Conservation (phyloP, 2,329 filamentous ascomycete genomes). For the Stemphylium lycopersici region DNA sequence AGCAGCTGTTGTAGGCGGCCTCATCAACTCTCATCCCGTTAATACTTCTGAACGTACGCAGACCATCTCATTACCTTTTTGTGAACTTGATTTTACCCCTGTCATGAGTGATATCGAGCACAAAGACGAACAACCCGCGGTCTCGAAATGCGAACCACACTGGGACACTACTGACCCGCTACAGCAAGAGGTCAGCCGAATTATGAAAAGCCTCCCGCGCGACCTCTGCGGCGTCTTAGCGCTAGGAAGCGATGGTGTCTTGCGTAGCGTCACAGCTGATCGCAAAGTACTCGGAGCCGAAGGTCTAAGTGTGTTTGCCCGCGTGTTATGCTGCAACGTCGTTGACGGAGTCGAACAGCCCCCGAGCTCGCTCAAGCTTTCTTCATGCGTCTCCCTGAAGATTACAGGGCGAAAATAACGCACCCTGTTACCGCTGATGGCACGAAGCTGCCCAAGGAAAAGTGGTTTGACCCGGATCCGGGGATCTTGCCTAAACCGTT, state of each 20-base stretch:
- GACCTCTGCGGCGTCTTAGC: slow-evolving; percentile 11
- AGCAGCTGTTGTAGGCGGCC: background rate
- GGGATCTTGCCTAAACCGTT: slow-evolving; percentile 7
- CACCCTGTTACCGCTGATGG: background rate
- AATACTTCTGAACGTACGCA: background rate
- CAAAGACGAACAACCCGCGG: background rate
- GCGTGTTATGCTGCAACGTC: too few relatives aligned
- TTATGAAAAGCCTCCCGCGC: slow-evolving; percentile 3
- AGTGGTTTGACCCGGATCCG: slow-evolving; percentile 7
- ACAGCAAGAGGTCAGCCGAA: slow-evolving; percentile 6
- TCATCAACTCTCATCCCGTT: slow-evolving; percentile 1
- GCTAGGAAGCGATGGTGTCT: slow-evolving; percentile 11
- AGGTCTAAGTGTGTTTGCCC: background rate
- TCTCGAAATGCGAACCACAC: background rate
- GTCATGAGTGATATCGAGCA: background rate
- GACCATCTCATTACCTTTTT: background rate
- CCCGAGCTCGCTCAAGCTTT: slow-evolving; percentile 3
- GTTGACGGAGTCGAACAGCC: too few relatives aligned
- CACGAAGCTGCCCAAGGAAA: slow-evolving; percentile 7
- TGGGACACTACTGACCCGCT: slow-evolving; percentile 7
- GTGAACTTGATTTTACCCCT: background rate
- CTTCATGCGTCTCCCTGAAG: background rate
- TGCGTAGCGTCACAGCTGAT: slow-evolving; percentile 13
- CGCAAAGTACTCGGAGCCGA: slow-evolving; percentile 7
- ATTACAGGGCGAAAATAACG: background rate